Evolutionary conservation across 2,329 filamentous ascomycete species (phyloP).

Genomic region (Orbilia quercus): DNA sequence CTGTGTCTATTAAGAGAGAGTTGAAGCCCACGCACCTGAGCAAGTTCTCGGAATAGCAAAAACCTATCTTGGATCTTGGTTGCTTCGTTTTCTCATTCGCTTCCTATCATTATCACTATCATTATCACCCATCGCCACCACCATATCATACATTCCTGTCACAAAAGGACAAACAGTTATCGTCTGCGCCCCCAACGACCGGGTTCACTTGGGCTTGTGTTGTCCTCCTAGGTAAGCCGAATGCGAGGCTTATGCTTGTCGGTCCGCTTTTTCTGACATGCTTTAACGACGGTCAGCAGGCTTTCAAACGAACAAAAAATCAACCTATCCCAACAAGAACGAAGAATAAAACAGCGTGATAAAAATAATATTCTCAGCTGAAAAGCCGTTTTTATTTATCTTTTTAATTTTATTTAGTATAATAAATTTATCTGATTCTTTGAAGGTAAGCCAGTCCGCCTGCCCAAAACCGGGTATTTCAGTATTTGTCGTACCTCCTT

Average conservation of each 20-base stretch:
- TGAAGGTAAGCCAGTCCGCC: no score
- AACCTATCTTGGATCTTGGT: neutral
- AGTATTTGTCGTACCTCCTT: neutral
- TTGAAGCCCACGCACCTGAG: no score
- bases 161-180: neutral
- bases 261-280: neutral
- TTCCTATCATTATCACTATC: neutral
- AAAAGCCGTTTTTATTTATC: neutral
- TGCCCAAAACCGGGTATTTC: neutral
- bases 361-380: no score
- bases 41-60: neutral
- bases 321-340: no score
- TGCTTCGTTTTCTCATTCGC: neutral
- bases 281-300: neutral
- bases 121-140: neutral
- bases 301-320: no score
- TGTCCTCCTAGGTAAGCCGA: neutral
- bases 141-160: neutral
- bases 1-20: no score
- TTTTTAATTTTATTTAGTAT: neutral
- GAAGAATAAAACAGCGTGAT: no score
- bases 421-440: no score
- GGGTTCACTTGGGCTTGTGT: neutral
- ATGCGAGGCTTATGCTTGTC: neutral
- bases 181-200: neutral